These are phyloP conservation scores for Cryptococcus sp. DNA, from an alignment of 1,284 basidiomycete genomes.

Conservation along the genomic window DNA sequence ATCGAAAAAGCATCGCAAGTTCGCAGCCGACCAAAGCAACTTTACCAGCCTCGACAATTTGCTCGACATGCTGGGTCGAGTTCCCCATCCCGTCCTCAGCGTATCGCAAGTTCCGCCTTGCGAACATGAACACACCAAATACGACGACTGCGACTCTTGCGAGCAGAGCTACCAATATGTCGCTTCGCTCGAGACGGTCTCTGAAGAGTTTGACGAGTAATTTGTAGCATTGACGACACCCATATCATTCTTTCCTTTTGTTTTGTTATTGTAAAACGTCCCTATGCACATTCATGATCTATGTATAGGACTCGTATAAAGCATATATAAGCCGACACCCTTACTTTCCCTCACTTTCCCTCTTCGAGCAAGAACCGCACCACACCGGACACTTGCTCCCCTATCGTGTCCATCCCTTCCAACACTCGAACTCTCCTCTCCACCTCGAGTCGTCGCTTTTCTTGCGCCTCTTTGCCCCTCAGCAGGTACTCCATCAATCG, in stretches of 20 bases:
- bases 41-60: constrained; percentile 77
- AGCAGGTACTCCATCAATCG: constrained; percentile 38
- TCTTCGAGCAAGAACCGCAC: constrained; percentile 41
- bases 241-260: not conserved
- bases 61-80: constrained; percentile 66
- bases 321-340: too few relatives aligned
- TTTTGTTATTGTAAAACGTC: too few relatives aligned
- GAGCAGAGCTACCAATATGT: constrained; percentile 1
- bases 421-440: constrained; percentile 40
- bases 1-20: constrained; percentile 74
- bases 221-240: not conserved
- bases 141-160: constrained; percentile 17
- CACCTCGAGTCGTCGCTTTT: constrained; percentile 37
- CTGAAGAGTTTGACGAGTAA: not conserved
- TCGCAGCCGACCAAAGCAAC: constrained; percentile 73
- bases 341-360: constrained; percentile 6
- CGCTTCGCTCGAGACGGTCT: too few relatives aligned
- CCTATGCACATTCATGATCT: too few relatives aligned
- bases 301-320: too few relatives aligned
- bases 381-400: constrained; percentile 38
- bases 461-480: constrained; percentile 35
- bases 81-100: constrained; percentile 47
- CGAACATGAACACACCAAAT: constrained; percentile 12
- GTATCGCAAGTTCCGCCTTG: constrained; percentile 21
- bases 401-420: constrained; percentile 42